Evolutionary conservation across 306 rosid species (phyloP).

Genomic region (Abrus pulchellus): DNA sequence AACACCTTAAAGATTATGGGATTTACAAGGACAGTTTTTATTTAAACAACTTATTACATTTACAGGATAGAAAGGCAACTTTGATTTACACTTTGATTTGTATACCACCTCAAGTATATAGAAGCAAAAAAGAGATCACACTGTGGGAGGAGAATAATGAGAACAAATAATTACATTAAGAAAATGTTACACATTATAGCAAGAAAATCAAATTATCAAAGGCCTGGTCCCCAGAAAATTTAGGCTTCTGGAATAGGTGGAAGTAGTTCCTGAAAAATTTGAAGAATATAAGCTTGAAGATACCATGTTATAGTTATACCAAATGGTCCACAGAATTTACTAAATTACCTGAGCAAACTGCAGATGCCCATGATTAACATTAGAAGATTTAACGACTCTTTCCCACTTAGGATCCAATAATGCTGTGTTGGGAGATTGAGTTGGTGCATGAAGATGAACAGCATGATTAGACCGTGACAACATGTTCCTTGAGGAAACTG

Average conservation of each 20-base stretch:
- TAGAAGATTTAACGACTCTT: constrained; percentile 64
- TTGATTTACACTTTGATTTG: constrained; percentile 55
- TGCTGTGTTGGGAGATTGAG: constrained; percentile 46
- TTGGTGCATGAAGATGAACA: constrained; percentile 34
- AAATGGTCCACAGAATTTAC: constrained; percentile 39
- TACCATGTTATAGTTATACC: constrained; percentile 13
- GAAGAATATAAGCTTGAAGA: constrained; percentile 43
- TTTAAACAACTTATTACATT: constrained; percentile 46
- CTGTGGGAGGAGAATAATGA: constrained; percentile 24
- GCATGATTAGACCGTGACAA: constrained; percentile 56
- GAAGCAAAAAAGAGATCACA: constrained; percentile 40
- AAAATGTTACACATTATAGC: constrained; percentile 35
- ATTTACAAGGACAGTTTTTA: constrained; percentile 50
- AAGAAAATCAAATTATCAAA: constrained; percentile 26
- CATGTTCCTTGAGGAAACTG: constrained; percentile 63
- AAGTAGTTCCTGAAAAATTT: constrained; percentile 63
- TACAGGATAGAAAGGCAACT: constrained; percentile 39
- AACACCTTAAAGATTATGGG: constrained; percentile 39
- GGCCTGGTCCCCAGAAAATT: constrained; percentile 40
- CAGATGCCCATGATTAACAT: constrained; percentile 55
- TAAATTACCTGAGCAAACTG: constrained; percentile 72
- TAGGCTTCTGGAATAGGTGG: constrained; percentile 85
- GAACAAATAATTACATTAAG: constrained; percentile 34
- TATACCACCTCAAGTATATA: constrained; percentile 40
- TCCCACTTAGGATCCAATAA: constrained; percentile 69